These are phyloP conservation scores for Eutrema japonicum DNA, from an alignment of 345 rosid species.

Conservation along the genomic window DNA sequence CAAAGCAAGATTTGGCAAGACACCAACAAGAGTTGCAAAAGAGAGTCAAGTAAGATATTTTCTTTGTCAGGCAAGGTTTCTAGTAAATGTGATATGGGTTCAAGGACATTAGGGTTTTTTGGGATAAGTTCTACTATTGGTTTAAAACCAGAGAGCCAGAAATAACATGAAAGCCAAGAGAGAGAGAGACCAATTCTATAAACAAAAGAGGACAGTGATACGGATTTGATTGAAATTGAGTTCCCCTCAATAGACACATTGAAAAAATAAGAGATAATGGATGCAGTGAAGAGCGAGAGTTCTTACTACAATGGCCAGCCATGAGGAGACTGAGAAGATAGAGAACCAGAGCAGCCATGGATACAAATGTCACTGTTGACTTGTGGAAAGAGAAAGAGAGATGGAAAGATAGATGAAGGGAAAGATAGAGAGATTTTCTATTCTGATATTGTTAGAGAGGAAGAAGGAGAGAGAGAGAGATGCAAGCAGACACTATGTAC, in stretches of 20 bases:
- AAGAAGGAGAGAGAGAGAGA: background rate
- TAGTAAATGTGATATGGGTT: background rate
- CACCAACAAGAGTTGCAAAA: background rate
- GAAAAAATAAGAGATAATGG: background rate
- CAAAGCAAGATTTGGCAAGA: background rate
- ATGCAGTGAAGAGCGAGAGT: conserved; percentile 1
- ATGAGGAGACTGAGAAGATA: conserved; percentile 53
- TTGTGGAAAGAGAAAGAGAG: background rate
- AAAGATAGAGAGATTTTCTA: background rate
- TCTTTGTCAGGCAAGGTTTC: background rate
- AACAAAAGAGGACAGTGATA: conserved; percentile 3
- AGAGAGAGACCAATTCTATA: background rate
- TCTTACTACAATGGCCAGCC: conserved; percentile 58
- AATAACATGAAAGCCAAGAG: background rate
- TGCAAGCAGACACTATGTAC: conserved; percentile 28
- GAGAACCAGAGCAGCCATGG: conserved; percentile 56
- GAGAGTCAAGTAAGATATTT: background rate
- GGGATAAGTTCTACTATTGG: background rate
- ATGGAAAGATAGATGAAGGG: background rate
- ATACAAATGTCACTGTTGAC: conserved; percentile 23
- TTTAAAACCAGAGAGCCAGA: background rate
- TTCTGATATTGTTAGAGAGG: conserved; percentile 8
- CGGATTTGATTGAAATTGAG: background rate
- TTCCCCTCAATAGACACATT: background rate
- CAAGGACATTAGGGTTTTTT: background rate